Evolutionary conservation across 2,329 filamentous ascomycete genomes (phyloP).

Genomic region (Stachybotrys chlorohalonatus): DNA sequence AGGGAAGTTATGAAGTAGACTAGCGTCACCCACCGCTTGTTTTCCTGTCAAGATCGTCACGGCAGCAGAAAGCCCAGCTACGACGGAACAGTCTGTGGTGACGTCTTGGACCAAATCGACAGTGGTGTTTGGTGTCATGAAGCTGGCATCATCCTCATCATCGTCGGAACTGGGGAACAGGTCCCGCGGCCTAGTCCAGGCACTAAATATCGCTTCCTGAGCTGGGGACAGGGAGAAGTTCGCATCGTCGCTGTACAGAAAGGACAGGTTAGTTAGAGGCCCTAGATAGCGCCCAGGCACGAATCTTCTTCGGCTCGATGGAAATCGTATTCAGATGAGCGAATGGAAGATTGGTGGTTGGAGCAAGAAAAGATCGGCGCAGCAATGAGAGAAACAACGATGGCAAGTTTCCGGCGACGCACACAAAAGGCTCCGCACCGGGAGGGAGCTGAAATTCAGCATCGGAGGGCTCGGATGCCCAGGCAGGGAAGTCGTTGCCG

Average conservation of each 20-base stretch:
- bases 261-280: not conserved
- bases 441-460: conserved; percentile 50
- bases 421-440: conserved; percentile 54
- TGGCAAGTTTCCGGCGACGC: conserved; percentile 19
- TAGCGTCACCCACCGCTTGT: conserved; percentile 44
- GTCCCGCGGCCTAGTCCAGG: conserved; percentile 72
- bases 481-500: conserved; percentile 76
- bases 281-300: not conserved
- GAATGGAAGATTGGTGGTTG: no score
- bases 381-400: not conserved
- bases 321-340: no score
- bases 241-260: conserved; percentile 50
- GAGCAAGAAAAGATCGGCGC: not conserved
- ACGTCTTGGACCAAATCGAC: conserved; percentile 91
- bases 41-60: conserved; percentile 61
- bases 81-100: conserved; percentile 93
- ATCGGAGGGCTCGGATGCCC: conserved; percentile 55
- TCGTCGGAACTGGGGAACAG: conserved; percentile 32
- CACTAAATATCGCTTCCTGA: conserved; percentile 68
- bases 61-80: conserved; percentile 84
- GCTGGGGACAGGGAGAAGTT: conserved; percentile 63
- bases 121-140: conserved; percentile 48
- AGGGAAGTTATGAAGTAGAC: not conserved
- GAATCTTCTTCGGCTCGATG: not conserved
- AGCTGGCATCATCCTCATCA: conserved; percentile 24